Evolutionary conservation across 106 monocot genomes (phyloP).

Genomic region (Dendrobium officinale): DNA sequence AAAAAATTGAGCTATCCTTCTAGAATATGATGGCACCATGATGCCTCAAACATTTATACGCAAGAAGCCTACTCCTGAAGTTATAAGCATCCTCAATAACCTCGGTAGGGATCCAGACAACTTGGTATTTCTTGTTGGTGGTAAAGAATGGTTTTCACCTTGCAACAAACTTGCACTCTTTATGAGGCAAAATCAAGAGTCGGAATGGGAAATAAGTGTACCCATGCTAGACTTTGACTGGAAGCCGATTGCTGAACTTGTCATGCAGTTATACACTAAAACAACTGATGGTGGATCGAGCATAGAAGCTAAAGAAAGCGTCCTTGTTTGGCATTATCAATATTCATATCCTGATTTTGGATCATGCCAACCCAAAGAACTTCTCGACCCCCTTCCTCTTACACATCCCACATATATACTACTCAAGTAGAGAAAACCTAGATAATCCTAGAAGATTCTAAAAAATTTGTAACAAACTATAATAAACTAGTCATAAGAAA

Average conservation of each 20-base stretch:
- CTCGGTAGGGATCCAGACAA: conserved; percentile 35
- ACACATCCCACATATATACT: too few species aligned
- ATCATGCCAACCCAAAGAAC: conserved; percentile 46
- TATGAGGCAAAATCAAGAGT: not conserved
- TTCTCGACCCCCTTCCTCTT: conserved; percentile 35
- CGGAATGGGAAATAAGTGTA: not conserved
- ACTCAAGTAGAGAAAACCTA: too few species aligned
- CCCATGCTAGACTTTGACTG: conserved; percentile 19
- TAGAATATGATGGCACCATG: conserved; percentile 54
- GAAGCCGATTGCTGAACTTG: conserved; percentile 52
- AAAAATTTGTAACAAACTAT: too few species aligned
- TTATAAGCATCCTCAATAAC: conserved; percentile 29
- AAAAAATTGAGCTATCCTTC: conserved; percentile 30
- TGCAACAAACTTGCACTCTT: conserved; percentile 35
- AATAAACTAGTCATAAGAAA: too few species aligned
- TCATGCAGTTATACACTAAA: conserved; percentile 54
- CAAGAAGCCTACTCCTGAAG: conserved; percentile 25
- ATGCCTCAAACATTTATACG: conserved; percentile 25
- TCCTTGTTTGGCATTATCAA: conserved; percentile 49
- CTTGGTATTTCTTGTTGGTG: conserved; percentile 44
- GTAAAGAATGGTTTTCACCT: conserved; percentile 36
- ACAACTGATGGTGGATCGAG: conserved; percentile 42
- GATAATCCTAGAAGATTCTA: too few species aligned
- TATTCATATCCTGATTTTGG: conserved; percentile 52
- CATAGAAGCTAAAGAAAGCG: conserved; percentile 48